phyloP scores from a whole-genome alignment of 1,284 basidiomycete genomes.

The Malassezia dermatis region DNA sequence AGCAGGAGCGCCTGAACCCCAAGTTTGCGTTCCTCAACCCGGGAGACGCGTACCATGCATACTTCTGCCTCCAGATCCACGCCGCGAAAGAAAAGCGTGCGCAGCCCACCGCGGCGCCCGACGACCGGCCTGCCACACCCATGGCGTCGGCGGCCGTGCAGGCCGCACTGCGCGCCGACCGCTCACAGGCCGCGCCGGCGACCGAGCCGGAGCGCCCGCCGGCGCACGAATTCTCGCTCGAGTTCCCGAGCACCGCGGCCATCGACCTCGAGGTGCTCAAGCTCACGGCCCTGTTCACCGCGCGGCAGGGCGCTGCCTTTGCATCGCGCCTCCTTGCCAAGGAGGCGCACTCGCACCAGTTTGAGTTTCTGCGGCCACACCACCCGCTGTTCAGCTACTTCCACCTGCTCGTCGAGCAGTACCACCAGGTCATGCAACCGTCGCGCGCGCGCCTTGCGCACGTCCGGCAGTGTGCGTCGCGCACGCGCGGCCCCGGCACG shows the following conservation, averaged over 20 bases:
- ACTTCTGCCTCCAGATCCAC: constrained; percentile 32
- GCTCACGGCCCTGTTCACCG: constrained; percentile 88
- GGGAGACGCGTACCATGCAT: constrained; percentile 41
- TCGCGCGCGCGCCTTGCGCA: constrained; percentile 63
- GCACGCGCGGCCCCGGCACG: constrained; percentile 20
- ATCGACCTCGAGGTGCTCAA: constrained; percentile 61
- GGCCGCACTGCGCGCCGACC: constrained; percentile 28
- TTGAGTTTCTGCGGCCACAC: constrained; percentile 88
- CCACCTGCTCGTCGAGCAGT: constrained; percentile 92
- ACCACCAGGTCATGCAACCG: constrained; percentile 79
- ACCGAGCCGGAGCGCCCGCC: constrained; percentile 62
- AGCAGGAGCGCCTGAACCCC: constrained; percentile 31
- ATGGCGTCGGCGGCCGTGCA: constrained; percentile 6
- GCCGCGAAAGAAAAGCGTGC: constrained; percentile 8
- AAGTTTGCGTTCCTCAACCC: constrained; percentile 41
- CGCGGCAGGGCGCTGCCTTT: constrained; percentile 77
- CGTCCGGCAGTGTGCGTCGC: constrained; percentile 50
- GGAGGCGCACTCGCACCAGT: constrained; percentile 91
- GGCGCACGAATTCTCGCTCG: constrained; percentile 70
- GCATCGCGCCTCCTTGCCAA: constrained; percentile 70
- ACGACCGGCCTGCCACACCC: background rate
- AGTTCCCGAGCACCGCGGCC: constrained; percentile 76
- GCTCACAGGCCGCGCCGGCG: constrained; percentile 46
- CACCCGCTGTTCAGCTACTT: constrained; percentile 95
- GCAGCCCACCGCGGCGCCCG: background rate